Evolutionary conservation across 78 protist genomes (phyloP).

Genomic region (Dictyostelium citrinum): DNA sequence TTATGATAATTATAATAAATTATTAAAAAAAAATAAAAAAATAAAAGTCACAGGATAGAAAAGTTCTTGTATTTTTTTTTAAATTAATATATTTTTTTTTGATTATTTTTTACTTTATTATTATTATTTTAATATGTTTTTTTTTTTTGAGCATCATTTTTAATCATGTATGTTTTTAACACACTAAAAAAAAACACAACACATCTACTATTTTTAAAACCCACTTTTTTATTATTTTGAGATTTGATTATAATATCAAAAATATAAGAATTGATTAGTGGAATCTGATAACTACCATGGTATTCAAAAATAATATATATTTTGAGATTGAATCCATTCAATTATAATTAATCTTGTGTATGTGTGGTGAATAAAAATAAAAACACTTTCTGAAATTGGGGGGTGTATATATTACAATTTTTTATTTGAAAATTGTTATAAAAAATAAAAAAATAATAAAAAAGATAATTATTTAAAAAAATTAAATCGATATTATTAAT

Average conservation of each 20-base stretch:
- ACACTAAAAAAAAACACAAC: background rate
- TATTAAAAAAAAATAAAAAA: no score
- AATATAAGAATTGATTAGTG: background rate
- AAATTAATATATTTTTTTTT: no score
- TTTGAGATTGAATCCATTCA: background rate
- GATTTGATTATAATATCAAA: background rate
- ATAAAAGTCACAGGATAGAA: no score
- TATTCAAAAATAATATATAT: background rate
- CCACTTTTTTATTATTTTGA: background rate
- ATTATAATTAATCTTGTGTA: no score
- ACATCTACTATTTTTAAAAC: background rate
- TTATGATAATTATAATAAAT: no score
- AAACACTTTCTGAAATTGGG: background rate
- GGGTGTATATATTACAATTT: background rate
- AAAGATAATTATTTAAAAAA: background rate
- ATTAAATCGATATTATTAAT: no score
- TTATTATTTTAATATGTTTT: background rate
- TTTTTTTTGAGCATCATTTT: background rate
- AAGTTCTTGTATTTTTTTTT: no score
- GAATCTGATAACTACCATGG: background rate
- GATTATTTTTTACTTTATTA: background rate
- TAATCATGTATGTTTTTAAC: background rate
- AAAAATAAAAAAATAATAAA: background rate
- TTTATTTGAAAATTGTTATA: background rate
- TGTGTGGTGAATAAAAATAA: background rate